phyloP scores from a whole-genome alignment of 768 basidiomycete species.

The Kwoniella newhampshirensis region DNA sequence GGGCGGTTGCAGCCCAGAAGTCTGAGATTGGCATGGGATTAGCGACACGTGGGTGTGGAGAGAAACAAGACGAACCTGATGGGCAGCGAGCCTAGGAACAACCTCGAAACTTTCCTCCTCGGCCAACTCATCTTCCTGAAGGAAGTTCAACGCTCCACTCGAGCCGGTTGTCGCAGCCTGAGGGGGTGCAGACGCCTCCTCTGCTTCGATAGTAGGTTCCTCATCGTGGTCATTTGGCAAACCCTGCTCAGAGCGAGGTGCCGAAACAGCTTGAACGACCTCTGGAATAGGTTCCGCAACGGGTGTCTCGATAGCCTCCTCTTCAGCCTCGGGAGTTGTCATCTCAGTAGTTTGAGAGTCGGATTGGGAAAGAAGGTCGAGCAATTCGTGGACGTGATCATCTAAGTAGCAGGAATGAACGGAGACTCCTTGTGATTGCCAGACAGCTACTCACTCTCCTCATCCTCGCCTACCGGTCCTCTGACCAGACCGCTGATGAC shows the following conservation, averaged over 20 bases:
- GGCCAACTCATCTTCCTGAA: constrained; percentile 45
- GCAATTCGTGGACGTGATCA: constrained; percentile 37
- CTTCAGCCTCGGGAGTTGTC: background rate
- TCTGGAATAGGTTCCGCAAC: background rate
- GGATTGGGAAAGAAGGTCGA: constrained; percentile 23
- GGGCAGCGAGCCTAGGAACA: constrained; percentile 16
- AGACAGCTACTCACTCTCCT: constrained; percentile 40
- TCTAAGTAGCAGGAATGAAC: too few relatives aligned
- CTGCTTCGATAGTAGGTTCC: background rate
- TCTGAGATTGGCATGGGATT: constrained; percentile 1
- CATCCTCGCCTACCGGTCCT: constrained; percentile 28
- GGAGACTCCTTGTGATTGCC: too few relatives aligned
- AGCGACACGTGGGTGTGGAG: background rate
- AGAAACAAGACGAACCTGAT: constrained; percentile 23
- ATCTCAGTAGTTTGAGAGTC: constrained; percentile 13
- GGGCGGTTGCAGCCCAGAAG: constrained; percentile 23
- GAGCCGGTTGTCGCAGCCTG: background rate
- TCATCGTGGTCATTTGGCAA: constrained; percentile 10
- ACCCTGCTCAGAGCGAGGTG: constrained; percentile 2
- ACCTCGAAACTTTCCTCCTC: constrained; percentile 24
- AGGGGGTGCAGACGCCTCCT: background rate
- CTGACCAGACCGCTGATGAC: constrained; percentile 29
- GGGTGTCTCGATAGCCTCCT: background rate
- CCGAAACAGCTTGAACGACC: constrained; percentile 11
- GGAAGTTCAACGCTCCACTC: constrained; percentile 36